Evolutionary conservation across 2,329 filamentous ascomycete genomes (phyloP).

Genomic region (Aspergillus texensis): DNA sequence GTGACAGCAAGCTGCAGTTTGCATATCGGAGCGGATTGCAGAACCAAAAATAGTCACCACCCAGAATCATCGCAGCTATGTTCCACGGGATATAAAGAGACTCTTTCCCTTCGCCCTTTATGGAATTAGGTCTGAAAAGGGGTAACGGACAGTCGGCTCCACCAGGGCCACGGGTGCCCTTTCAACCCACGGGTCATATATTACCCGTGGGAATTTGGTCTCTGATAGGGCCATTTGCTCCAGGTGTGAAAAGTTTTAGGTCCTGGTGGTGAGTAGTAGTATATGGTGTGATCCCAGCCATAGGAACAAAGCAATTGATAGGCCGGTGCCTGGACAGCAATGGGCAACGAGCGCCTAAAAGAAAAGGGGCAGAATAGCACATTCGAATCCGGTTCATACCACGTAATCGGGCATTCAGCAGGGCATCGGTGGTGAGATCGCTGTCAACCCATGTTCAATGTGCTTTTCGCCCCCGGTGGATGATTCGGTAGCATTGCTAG

Average conservation of each 20-base stretch:
- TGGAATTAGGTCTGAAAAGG: conserved; percentile 1
- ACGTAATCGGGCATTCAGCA: not conserved
- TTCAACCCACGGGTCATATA: conserved; percentile 1
- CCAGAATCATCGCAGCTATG: not conserved
- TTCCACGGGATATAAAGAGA: not conserved
- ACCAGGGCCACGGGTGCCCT: not conserved
- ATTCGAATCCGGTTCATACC: not conserved
- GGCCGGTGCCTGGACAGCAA: not conserved
- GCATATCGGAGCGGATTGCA: not conserved
- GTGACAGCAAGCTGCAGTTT: not conserved
- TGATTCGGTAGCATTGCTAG: not conserved
- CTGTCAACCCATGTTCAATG: not conserved
- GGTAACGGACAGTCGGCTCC: not conserved
- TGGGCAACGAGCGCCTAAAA: not conserved
- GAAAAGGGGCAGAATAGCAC: not conserved
- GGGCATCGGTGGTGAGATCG: not conserved
- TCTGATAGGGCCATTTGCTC: not conserved
- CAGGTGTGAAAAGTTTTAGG: not conserved
- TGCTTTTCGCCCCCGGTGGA: not conserved
- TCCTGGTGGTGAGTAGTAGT: not conserved
- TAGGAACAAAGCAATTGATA: not conserved
- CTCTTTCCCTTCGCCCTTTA: not conserved
- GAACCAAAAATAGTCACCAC: conserved; percentile 2
- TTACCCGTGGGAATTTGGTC: not conserved
- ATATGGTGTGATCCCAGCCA: conserved; percentile 2